A percentile compares a stretch with the other conserved stretches of the same genome.
These are phyloP conservation scores for Emmonsiellopsis sp. DNA, from an alignment of 2,329 filamentous ascomycete genomes.

Conservation along the genomic window DNA sequence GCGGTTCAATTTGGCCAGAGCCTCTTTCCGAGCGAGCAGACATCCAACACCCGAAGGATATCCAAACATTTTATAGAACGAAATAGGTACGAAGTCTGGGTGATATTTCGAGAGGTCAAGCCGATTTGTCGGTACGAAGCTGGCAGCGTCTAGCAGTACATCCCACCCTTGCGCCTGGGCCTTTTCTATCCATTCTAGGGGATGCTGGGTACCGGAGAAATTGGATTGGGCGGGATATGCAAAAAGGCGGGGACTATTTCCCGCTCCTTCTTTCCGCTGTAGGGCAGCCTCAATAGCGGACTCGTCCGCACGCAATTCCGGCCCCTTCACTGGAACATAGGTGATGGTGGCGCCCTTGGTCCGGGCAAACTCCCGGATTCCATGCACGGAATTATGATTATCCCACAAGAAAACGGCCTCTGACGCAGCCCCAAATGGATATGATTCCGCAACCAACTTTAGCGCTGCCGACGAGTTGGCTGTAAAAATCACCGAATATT, in stretches of 20 bases:
- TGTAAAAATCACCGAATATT: conserved; percentile 54
- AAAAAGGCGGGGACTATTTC: conserved; percentile 36
- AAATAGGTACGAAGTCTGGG: conserved; percentile 53
- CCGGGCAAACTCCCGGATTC: conserved; percentile 37
- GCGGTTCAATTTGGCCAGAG: conserved; percentile 45
- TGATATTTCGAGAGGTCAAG: conserved; percentile 45
- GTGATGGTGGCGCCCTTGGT: conserved; percentile 4
- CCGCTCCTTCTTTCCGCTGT: conserved; percentile 10
- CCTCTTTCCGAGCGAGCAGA: conserved; percentile 47
- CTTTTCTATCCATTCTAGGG: conserved; percentile 45
- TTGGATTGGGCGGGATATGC: conserved; percentile 63
- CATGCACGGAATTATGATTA: conserved; percentile 54
- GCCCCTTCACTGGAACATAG: conserved; percentile 3
- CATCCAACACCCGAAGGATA: conserved; percentile 53
- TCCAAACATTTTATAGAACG: conserved; percentile 59
- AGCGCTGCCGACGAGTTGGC: conserved; percentile 55
- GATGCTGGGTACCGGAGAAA: conserved; percentile 56
- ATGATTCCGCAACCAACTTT: conserved; percentile 43
- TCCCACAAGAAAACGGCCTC: conserved; percentile 47
- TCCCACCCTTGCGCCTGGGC: conserved; percentile 22
- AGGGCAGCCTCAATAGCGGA: neutral
- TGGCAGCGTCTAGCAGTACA: conserved; percentile 54
- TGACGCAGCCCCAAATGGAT: conserved; percentile 24
- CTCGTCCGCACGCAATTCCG: conserved; percentile 4
- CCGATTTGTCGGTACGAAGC: conserved; percentile 52